Evolutionary conservation across 2,329 filamentous ascomycete species (phyloP), one percentile per base, ranked within the genome.

Genomic region (Botryotinia convoluta): DNA sequence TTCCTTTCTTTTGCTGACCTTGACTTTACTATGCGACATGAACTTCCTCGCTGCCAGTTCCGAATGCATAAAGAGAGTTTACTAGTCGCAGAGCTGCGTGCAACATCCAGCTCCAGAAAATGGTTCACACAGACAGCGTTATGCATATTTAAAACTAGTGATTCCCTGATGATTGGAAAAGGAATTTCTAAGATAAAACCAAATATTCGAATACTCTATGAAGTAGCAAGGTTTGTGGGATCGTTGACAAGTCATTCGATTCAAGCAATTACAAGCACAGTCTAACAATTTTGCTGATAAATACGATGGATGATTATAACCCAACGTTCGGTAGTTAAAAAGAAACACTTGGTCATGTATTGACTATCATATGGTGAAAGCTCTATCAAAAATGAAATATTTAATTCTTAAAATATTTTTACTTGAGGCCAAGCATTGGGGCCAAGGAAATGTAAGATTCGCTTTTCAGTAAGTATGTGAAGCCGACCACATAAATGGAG

Each of bases 381-480:
- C 3, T 16, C 6, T 32, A 42, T 29, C 35, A 10, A 42, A 42
- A 8, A 32, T 42, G 20, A 57, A 57, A 32, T 9, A 1, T 42
- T 32, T 22, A 32, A 57, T 57, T 69, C 48, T 32, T 14, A 26
- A 26, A 22, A 42, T 57, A 14, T 32, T 45, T 70, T 62, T 62
- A 62, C 22, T 61, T 42, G 7, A 35, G 54, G 39, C 68, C 68
- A 70, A 70, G 68, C 26, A 44, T 18, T 45, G 14, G 48, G 57
- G 39, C 57, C 57, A 62, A 60, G 26, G 29, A 45, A 60, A 70
- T n/a, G 51, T 22, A 37, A 35, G 22, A 57, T 54, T 61, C 39
- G 54, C 71, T 69, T 72, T 69, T 61, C 51, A 69, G 51, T 69
- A 69, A 69, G 63, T 72, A 61, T 72, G 42, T 72, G n/a, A 69